Conservation (phyloP, 202 grass and related monocot species). For the Panicum hallii region DNA sequence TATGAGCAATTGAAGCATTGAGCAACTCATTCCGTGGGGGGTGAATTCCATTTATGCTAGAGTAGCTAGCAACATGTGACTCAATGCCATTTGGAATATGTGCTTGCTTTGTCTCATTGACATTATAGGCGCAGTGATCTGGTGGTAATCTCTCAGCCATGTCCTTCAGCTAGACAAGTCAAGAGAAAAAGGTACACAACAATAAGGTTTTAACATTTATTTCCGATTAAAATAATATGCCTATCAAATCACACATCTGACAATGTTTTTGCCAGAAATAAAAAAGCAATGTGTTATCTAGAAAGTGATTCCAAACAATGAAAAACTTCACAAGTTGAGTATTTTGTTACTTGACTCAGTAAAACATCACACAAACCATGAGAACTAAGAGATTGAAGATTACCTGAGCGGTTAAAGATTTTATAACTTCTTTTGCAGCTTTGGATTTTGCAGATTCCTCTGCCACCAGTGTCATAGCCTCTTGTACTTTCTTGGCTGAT, state of each 20-base stretch:
- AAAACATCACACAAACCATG: constrained; percentile 34
- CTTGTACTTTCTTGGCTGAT: constrained; percentile 77
- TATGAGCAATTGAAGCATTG: constrained; percentile 45
- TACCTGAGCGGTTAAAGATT: constrained; percentile 97
- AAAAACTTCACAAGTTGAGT: constrained; percentile 1
- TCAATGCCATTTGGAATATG: constrained; percentile 59
- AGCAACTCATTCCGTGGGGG: constrained; percentile 47
- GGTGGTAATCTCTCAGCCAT: constrained; percentile 82
- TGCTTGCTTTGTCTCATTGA: constrained; percentile 53
- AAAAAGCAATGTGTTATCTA: constrained; percentile 5
- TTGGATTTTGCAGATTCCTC: constrained; percentile 97
- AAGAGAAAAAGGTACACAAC: constrained; percentile 38
- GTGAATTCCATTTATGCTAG: constrained; percentile 61
- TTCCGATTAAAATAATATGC: constrained; percentile 23
- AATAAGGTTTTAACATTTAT: constrained; percentile 38
- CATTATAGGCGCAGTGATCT: constrained; percentile 56
- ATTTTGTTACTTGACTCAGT: constrained; percentile 13
- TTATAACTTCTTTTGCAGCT: constrained; percentile 99
- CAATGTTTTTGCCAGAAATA: not conserved
- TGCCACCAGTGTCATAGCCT: constrained; percentile 75
- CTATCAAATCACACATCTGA: constrained; percentile 1
- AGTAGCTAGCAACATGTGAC: constrained; percentile 43
- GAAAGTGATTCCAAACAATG: constrained; percentile 19
- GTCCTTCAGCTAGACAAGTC: constrained; percentile 77
- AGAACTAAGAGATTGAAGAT: constrained; percentile 23